These are phyloP conservation scores for Solanum appendiculatum DNA, from an alignment of 257 asterid species.

Conservation along the genomic window DNA sequence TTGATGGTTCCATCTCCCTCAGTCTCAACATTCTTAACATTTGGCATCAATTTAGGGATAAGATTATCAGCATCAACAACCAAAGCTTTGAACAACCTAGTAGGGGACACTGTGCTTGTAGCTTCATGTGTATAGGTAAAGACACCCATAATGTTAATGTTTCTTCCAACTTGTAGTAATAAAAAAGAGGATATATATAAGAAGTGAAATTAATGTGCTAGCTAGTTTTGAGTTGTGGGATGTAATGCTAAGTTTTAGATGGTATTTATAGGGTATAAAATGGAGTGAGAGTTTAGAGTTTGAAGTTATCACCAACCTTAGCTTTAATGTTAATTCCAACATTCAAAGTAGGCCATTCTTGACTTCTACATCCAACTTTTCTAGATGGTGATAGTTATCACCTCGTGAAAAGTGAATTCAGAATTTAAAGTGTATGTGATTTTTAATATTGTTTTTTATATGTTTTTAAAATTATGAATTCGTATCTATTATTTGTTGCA, in stretches of 20 bases:
- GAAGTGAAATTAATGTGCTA: background rate
- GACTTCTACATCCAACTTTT: background rate
- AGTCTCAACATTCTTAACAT: slow-evolving; percentile 1
- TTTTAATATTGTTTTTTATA: no score
- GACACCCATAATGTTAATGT: background rate
- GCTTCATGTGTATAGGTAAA: background rate
- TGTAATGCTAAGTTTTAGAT: background rate
- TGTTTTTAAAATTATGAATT: no score
- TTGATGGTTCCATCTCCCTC: slow-evolving; percentile 1
- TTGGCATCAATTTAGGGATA: slow-evolving; percentile 1
- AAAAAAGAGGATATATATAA: background rate
- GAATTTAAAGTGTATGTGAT: no score
- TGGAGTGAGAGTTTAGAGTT: background rate
- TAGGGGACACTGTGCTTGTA: background rate
- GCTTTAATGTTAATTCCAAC: background rate
- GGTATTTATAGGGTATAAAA: background rate
- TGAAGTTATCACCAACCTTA: background rate
- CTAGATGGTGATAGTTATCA: background rate
- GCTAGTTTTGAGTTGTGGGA: background rate
- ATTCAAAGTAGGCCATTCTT: background rate
- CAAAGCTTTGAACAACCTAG: slow-evolving; percentile 7
- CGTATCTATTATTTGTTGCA: background rate
- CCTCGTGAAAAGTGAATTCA: fast-evolving
- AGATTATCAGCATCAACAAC: background rate
- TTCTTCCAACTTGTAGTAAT: background rate